These are phyloP conservation scores for Paraphaeosphaeria minitans DNA, from an alignment of 2,329 filamentous ascomycete genomes.

Conservation along the genomic window DNA sequence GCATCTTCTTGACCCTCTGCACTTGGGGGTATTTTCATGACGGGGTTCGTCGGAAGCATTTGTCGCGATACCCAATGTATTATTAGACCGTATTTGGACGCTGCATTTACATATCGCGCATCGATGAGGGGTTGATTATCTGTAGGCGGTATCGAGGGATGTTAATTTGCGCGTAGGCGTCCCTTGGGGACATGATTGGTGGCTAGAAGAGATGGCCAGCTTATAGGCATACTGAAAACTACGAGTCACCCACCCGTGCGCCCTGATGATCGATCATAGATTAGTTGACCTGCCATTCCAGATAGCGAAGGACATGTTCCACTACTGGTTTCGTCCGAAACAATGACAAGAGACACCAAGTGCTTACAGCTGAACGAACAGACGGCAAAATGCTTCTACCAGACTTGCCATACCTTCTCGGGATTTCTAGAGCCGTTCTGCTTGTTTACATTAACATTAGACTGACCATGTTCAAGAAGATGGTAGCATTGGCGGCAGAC, in stretches of 20 bases:
- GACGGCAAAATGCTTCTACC: no score
- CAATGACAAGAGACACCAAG: no score
- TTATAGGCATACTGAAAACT: background rate
- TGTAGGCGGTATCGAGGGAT: background rate
- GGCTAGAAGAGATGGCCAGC: background rate
- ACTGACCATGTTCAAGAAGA: no score
- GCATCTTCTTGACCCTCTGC: background rate
- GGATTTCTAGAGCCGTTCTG: no score
- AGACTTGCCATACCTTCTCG: no score
- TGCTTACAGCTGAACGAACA: no score
- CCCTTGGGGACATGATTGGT: background rate
- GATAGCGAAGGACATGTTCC: no score
- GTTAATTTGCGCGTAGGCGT: background rate
- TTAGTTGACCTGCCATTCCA: no score
- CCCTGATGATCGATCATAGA: background rate
- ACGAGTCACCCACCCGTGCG: background rate
- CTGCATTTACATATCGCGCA: background rate
- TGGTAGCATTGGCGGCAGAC: no score
- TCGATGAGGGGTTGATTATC: background rate
- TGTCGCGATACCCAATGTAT: slow-evolving; percentile 2
- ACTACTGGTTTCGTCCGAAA: no score
- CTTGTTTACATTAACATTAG: no score
- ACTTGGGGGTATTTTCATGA: background rate
- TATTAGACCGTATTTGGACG: background rate
- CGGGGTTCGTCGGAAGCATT: background rate